Evolutionary conservation across 768 basidiomycete species (phyloP), one percentile per base, ranked within the genome.

Genomic region (Galerina sulciceps): DNA sequence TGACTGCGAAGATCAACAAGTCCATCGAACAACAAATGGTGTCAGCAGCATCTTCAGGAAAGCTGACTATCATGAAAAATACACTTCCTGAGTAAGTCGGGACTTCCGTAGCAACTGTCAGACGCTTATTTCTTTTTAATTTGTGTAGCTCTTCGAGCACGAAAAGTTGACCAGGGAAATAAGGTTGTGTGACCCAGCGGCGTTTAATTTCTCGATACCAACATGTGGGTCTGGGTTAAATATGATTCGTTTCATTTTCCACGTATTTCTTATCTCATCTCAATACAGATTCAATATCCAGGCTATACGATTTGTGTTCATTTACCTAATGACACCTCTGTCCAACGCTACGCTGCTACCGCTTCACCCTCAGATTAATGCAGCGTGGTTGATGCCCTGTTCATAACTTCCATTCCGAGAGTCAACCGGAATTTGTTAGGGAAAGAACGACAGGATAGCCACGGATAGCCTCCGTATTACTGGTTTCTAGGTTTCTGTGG

Each of bases 1-100:
- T 97, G 62, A 90, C 90, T 58, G 90, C 93, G 51, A 95, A 94
- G 76, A 95, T 97, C 70, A 94, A 91, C 72, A 88, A 86, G 71
- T 92, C 91, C 18, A 95, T 98, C 66, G 95, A 98, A 72, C 81
- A 84, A 54, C 94, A 96, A 74, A 93, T 95, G 87, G 91, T 93
- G 11, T 78, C 86, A 48, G 94, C 94, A 6, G 95, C 95, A 3
- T 94, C 92, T 4, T 80, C 87, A 42, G 95, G 95, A 38, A 94
- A 93, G 71, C 80, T 98, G 60, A 93, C 93, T 26, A 94, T 98
- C 71, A 94, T 98, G 94, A 92, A 91, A 76, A 84, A 88, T 60
- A 73, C 76, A 13, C 78, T 73, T 17, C 70, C 79, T 38, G 81
- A 85, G 81, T 83, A 62, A 61, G 76, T 67, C 15, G 37, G 26